phyloP scores from a whole-genome alignment of 495 filamentous ascomycete species.

The Podospora pseudocomata region DNA sequence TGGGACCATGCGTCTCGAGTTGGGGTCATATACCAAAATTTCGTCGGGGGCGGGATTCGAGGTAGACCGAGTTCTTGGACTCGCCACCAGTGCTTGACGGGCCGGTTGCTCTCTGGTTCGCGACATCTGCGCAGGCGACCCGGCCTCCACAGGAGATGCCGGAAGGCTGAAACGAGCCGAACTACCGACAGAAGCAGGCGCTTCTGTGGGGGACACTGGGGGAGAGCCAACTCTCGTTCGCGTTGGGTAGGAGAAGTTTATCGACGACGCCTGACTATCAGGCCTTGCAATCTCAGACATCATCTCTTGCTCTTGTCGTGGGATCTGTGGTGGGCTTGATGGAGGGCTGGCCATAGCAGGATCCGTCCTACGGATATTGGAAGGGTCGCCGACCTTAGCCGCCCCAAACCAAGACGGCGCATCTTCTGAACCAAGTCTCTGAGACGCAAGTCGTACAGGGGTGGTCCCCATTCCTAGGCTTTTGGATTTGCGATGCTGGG shows the following conservation, averaged over 20 bases:
- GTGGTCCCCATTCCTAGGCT: slow-evolving; percentile 35
- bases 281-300: slow-evolving; percentile 37
- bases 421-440: slow-evolving; percentile 37
- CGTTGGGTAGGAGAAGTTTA: slow-evolving; percentile 84
- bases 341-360: slow-evolving; percentile 39
- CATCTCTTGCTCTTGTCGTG: slow-evolving; percentile 14
- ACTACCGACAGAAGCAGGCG: slow-evolving; percentile 2
- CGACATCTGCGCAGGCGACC: not conserved
- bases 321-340: slow-evolving; percentile 31
- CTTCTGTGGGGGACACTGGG: slow-evolving; percentile 24
- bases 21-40: slow-evolving; percentile 53
- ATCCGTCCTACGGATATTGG: slow-evolving; percentile 42
- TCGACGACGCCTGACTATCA: slow-evolving; percentile 58
- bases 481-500: slow-evolving; percentile 24
- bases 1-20: slow-evolving; percentile 53
- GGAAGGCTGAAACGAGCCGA: not conserved
- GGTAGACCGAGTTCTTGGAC: slow-evolving; percentile 22
- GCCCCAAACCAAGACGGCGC: slow-evolving; percentile 42
- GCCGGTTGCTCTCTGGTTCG: slow-evolving; percentile 4
- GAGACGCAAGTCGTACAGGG: slow-evolving; percentile 42
- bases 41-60: slow-evolving; percentile 31
- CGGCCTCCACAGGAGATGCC: slow-evolving; percentile 5
- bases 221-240: slow-evolving; percentile 34
- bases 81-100: slow-evolving; percentile 6
- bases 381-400: slow-evolving; percentile 40